A percentile compares a stretch with the other conserved stretches of the same genome.
Conservation (phyloP, 331 rosid species). For the Rhamnella rubrinervis region DNA sequence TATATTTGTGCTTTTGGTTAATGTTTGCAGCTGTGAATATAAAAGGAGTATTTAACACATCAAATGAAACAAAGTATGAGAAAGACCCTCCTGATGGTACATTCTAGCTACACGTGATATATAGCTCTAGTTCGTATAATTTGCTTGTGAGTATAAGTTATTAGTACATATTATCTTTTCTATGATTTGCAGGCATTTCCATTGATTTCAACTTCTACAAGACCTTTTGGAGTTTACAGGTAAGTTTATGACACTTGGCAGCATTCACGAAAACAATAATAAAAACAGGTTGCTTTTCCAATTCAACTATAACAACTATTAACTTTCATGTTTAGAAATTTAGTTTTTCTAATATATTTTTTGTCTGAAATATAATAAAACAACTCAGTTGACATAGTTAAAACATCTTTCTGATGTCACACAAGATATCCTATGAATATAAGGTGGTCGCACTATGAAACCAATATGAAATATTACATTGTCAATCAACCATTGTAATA, state of each 20-base stretch:
- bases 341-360: neutral
- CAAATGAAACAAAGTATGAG: constrained; percentile 92
- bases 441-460: neutral
- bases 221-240: constrained; percentile 99
- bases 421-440: neutral
- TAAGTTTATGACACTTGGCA: constrained; percentile 29
- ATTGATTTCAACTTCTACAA: constrained; percentile 96
- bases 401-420: neutral
- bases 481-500: no score
- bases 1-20: constrained; percentile 18
- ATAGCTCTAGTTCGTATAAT: neutral
- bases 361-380: neutral
- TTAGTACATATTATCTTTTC: neutral
- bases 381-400: neutral
- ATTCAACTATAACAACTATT: neutral
- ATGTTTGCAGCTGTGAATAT: constrained; percentile 79
- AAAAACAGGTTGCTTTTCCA: neutral
- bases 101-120: constrained; percentile 11
- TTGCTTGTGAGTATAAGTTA: neutral
- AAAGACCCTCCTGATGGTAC: constrained; percentile 85
- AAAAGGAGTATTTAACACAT: constrained; percentile 97
- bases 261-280: neutral
- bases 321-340: neutral
- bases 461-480: no score
- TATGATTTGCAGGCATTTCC: constrained; percentile 66